phyloP scores from a whole-genome alignment of 2,329 filamentous ascomycete species.

The Trematosphaeria pertusa region DNA sequence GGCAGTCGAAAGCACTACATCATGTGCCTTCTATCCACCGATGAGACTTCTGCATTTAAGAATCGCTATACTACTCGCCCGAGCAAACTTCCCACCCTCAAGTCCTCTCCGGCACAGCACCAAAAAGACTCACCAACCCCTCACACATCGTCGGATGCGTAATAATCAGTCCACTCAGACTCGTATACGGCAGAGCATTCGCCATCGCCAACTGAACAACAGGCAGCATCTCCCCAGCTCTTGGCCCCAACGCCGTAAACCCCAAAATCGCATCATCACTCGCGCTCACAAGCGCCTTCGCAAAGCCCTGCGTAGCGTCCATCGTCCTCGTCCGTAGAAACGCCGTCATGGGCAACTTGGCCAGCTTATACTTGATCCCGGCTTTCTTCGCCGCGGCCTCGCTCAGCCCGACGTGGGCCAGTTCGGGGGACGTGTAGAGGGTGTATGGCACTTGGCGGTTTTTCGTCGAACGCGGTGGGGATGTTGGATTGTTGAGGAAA shows the following conservation, averaged over 20 bases:
- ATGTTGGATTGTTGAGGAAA: constrained; percentile 12
- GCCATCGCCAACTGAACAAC: constrained; percentile 23
- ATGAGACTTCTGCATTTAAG: no score
- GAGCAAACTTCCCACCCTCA: no score
- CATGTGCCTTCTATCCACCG: no score
- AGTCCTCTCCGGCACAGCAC: constrained; percentile 1
- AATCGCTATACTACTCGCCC: no score
- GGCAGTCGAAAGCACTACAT: no score
- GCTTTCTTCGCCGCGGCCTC: constrained; percentile 6
- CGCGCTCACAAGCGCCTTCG: constrained; percentile 14
- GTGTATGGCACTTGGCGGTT: constrained; percentile 18
- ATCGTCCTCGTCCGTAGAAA: constrained; percentile 17
- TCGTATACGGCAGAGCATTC: constrained; percentile 14
- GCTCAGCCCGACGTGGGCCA: constrained; percentile 17
- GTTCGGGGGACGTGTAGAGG: constrained; percentile 15
- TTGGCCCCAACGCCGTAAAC: constrained; percentile 18
- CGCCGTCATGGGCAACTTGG: constrained; percentile 15
- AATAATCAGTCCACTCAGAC: constrained; percentile 13
- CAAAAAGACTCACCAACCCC: constrained; percentile 14
- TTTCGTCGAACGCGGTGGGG: constrained; percentile 6
- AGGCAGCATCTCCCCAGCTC: constrained; percentile 19
- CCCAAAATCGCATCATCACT: constrained; percentile 13
- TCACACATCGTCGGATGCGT: constrained; percentile 21
- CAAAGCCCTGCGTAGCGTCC: constrained; percentile 17
- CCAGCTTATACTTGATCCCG: constrained; percentile 15